Evolutionary conservation across 768 basidiomycete genomes (phyloP).

Genomic region (Suillus discolor): DNA sequence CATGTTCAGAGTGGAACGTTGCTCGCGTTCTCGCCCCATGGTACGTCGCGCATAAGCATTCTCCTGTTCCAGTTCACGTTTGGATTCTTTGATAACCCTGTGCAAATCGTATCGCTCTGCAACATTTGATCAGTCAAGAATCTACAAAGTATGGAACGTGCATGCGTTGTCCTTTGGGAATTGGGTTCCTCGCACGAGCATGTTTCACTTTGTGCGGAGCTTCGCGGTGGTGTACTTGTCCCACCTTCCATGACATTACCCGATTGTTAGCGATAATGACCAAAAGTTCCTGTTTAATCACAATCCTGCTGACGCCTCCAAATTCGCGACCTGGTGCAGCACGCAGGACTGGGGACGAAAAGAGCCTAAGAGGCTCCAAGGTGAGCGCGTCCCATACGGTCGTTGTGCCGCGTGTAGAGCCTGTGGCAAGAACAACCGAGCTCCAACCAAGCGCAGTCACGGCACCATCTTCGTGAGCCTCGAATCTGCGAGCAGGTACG

Average conservation of each 20-base stretch:
- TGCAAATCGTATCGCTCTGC: slow-evolving; percentile 67
- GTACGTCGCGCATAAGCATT: slow-evolving; percentile 35
- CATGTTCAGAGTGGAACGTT: slow-evolving; percentile 54
- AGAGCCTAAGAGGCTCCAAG: slow-evolving; percentile 55
- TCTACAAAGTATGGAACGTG: not conserved
- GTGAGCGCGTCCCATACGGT: slow-evolving; percentile 69
- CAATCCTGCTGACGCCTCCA: slow-evolving; percentile 56
- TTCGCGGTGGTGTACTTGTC: slow-evolving; percentile 36
- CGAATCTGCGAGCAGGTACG: slow-evolving; percentile 50
- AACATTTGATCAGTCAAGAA: slow-evolving; percentile 6
- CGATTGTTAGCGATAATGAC: slow-evolving; percentile 61
- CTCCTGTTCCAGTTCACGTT: slow-evolving; percentile 54
- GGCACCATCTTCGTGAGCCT: slow-evolving; percentile 64
- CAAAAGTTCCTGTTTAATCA: slow-evolving; percentile 55
- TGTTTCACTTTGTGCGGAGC: slow-evolving; percentile 35
- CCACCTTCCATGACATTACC: slow-evolving; percentile 71
- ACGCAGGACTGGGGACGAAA: slow-evolving; percentile 49
- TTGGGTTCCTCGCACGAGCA: slow-evolving; percentile 23
- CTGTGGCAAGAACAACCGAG: slow-evolving; percentile 60
- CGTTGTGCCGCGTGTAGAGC: slow-evolving; percentile 62
- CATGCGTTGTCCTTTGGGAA: slow-evolving; percentile 52
- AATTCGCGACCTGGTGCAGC: slow-evolving; percentile 34
- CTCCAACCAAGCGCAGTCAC: slow-evolving; percentile 69
- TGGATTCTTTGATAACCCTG: slow-evolving; percentile 63
- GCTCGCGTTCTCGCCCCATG: slow-evolving; percentile 57